Base-by-base conservation (phyloP, 257 asterid genomes). In the Asclepias syriaca region DNA sequence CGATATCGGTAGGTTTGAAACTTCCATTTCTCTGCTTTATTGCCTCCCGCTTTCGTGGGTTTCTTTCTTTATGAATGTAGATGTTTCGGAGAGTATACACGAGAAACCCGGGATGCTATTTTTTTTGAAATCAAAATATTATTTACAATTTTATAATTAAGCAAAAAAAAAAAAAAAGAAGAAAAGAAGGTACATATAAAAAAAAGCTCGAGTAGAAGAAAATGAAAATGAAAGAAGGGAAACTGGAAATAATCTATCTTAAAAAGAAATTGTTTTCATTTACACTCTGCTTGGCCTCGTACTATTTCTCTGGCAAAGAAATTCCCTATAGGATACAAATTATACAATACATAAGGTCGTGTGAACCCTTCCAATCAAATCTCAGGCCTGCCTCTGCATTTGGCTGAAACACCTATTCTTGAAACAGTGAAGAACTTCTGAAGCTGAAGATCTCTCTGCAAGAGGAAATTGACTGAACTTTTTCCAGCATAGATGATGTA, bases 1-100 rank as follows among this genome's bases (percentile, higher is more conserved):
- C 58, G 97, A 88, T 68, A 90, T 85, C 8, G 97, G 96, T 22
- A 90, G 79, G 69, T 82, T 87, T 79, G 89, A 74, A 15, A 87
- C 85, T 46, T 89, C 97, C 97, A 91, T 83, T 74, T 56, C 84
- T 43, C 78, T 39, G 69, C 63, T 32, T 13, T 65, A 37, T 76
- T 16, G 76, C 22, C 81, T n/a, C n/a, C 19, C 55, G 50, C 53
- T 51, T 64, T 75, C 70, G 78, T 76, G 72, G 60, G 34, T 65
- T 43, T 43, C 48, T 43, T 43, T 6, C 48, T 43, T 43, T 43
- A 43, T 43, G 48, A 43, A 43, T 43, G 48, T 8, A 43, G 11
- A 43, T 43, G 48, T 43, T 43, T 43, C 48, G 48, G 11, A 43
- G 10, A 43, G 48, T 8, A 43, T 8, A 40, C 1, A 40, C 6